phyloP scores from a whole-genome alignment of 1,284 basidiomycete genomes.

The Golubevia sp. region DNA sequence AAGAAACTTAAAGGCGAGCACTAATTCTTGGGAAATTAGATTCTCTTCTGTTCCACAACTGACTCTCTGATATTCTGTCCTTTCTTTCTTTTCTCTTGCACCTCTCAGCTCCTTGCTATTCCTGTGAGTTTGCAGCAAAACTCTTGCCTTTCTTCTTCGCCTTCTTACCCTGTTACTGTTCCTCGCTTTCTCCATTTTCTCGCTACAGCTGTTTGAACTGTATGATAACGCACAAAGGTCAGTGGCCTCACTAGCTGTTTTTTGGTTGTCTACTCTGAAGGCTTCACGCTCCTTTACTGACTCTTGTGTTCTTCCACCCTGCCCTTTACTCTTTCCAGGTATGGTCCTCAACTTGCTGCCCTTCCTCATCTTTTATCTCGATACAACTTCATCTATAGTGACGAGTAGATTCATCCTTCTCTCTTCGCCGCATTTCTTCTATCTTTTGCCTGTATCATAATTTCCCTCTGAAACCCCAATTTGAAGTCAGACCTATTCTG shows the following conservation, averaged over 20 bases:
- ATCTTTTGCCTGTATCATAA: neutral
- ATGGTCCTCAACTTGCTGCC: slow-evolving; percentile 89
- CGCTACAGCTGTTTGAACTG: slow-evolving; percentile 51
- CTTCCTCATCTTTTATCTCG: slow-evolving; percentile 91
- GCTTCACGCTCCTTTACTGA: neutral
- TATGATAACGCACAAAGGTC: slow-evolving; percentile 48
- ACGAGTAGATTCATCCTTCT: slow-evolving; percentile 2
- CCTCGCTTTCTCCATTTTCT: slow-evolving; percentile 10
- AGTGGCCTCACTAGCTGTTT: neutral
- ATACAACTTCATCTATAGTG: slow-evolving; percentile 65
- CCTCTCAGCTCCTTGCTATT: too few species aligned
- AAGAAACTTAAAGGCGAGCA: slow-evolving; percentile 45
- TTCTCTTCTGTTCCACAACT: too few species aligned
- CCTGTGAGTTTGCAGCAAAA: too few species aligned
- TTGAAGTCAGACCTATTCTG: too few species aligned
- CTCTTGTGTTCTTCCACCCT: neutral
- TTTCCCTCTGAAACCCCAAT: too few species aligned
- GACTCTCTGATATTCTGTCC: too few species aligned
- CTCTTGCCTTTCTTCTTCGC: too few species aligned
- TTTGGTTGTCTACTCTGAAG: neutral
- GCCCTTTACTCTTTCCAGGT: slow-evolving; percentile 62
- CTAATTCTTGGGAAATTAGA: too few species aligned
- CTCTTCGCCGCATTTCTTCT: neutral
- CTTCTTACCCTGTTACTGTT: too few species aligned
- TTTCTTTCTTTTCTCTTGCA: too few species aligned